Evolutionary conservation across 2,329 filamentous ascomycete species (phyloP), one percentile per base, ranked within the genome.

Genomic region (Beauveria pseudobassiana): DNA sequence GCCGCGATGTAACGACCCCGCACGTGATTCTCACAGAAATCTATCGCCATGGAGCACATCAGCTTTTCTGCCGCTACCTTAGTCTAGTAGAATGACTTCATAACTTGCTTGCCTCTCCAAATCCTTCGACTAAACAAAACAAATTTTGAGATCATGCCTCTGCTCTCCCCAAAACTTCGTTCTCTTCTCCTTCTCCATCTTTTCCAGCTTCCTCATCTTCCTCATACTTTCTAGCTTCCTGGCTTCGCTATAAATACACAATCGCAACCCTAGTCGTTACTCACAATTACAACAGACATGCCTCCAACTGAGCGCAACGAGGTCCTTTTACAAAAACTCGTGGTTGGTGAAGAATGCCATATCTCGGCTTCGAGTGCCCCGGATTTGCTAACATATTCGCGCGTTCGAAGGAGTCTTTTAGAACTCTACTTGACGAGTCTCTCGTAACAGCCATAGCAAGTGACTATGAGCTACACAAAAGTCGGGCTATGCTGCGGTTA

Each of bases 401-500:
- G 20, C 49, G 3, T 22, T 20, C 49, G 16, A 63, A 93, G 86
- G 81, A 86, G 64, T 84, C 88, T 65, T 93, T 91, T 69, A 87
- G 87, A 70, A 83, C 88, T 26, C 82, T 87, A 20, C 74, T 97
- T 46, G 93, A 97, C 67, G 84, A 91, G 65, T 83, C 90, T 0
- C 81, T 93, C 14, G 83, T 97, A 63, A 82, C 88, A 59, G 87
- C 91, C 4, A 89, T 97, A 55, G 78, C 86, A 5, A 84, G 78
- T 58, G 93, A 98, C 69, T 90, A 86, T 73, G 83, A 92, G 67
- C 76, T 93, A 20, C 71, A 74, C 3, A 73, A 84, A 67, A 80
- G 0, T 71, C 75, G 1, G 77, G 86, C 48, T 76, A 86, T 38
- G 69, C 80, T 3, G 75, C 78, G 10, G 85, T 87, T 3, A 81